phyloP scores from a whole-genome alignment of 148 eudicot genomes.

The Hydrangea macrophylla region DNA sequence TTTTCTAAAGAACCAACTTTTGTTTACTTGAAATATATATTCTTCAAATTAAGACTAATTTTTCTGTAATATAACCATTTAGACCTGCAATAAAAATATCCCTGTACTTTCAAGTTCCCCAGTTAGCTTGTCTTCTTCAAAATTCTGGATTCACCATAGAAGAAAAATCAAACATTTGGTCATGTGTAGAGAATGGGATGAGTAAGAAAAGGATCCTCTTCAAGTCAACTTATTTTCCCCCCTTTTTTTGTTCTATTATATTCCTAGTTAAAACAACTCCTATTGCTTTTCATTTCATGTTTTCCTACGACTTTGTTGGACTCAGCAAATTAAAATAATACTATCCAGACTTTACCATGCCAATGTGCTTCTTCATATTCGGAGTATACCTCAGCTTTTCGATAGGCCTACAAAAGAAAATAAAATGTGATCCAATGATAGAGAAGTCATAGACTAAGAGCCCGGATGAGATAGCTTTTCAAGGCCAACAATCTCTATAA shows the following conservation, averaged over 20 bases:
- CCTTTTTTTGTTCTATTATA: not conserved
- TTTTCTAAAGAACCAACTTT: too few species aligned
- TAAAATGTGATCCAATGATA: slow-evolving; percentile 8
- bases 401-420: slow-evolving; percentile 74
- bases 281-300: not conserved
- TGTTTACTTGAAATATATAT: not conserved
- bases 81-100: not conserved
- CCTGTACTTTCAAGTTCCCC: not conserved
- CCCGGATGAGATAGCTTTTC: too few species aligned
- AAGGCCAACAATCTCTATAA: too few species aligned
- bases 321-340: not conserved
- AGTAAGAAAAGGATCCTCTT: not conserved
- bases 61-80: not conserved
- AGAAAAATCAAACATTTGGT: not conserved
- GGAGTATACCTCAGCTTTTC: slow-evolving; percentile 92
- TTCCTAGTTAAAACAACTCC: not conserved
- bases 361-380: slow-evolving; percentile 99
- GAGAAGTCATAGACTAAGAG: not conserved
- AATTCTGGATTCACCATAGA: not conserved
- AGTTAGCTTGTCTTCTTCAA: not conserved
- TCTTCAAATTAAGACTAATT: not conserved
- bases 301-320: not conserved
- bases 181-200: not conserved
- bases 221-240: not conserved
- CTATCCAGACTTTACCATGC: slow-evolving; percentile 67